Evolutionary conservation across 1,139 yeast genomes (phyloP), one percentile per base, ranked within the genome.

Genomic region (Scheffersomyces lignicola): DNA sequence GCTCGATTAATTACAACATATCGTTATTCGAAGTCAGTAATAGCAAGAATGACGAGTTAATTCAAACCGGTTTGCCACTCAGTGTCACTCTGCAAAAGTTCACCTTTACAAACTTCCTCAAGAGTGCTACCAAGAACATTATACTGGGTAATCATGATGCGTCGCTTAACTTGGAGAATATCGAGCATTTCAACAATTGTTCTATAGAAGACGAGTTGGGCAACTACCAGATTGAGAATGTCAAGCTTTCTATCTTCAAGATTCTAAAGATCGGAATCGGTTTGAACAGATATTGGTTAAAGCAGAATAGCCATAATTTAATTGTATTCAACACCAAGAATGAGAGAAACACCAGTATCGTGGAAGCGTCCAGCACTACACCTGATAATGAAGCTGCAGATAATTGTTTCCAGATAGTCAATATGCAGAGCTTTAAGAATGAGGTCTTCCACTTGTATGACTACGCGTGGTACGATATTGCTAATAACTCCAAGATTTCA

Each of bases 221-320:
- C 6, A 59, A 59, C 32, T 51, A 46, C 17, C 40, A 47, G 7
- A 49, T 67, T 12, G 65, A 58, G 17, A 51, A 45, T 17, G 62
- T 58, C 2, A 63, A 60, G 35, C 34, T 68, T 5, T 47, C 63
- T 1, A 49, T 69, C 1, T 56, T 48, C 39, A 67, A 64, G 37
- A 51, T 66, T 11, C 49, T 69, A 32, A 68, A 67, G 43, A 55
- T 69, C 23, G 60, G 63, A 10, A 57, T 61, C 23, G 68, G 67
- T 0, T 49, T 65, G 17, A 45, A 50, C 7, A 44, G 56, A 8
- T 64, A 51, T 38, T 69, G 74, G 74, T 42, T 69, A 28, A 61
- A 65, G 38, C 56, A 61, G 18, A 65, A 68, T 42, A 65, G 73
- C 24, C 73, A 68, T 42, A 62, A 60, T 39, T 43, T 70, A 27